Evolutionary conservation across 106 monocot genomes (phyloP), one percentile per base, ranked within the genome.

Genomic region (Platanthera zijinensis): DNA sequence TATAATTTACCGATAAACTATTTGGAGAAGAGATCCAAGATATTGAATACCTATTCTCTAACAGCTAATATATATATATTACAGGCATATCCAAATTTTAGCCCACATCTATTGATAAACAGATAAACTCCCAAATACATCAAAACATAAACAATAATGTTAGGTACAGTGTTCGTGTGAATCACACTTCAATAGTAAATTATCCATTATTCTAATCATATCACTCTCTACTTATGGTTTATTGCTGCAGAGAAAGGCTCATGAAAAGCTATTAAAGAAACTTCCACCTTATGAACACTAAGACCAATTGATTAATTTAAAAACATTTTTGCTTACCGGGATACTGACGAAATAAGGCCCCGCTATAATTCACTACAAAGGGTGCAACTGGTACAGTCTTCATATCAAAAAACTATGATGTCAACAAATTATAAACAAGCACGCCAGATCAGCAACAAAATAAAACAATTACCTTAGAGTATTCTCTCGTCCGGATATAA

Each of bases 351-450:
- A 97, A 94, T 68, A 97, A 74, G 17, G 93, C 97, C 72, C 97
- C 97, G 73, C 83, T 90, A 71, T 97, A 97, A 74, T 97, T 94
- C 74, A 97, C 81, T 32, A 97, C 75, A 74, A 84, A 97, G 47
- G 97, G 97, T 63, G 97, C 83, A 84, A 97, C 88, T 87, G 91
- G 77, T 74, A 97, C 82, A 79, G 97, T 97, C 97, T 97, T 91
- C 78, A 81, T 45, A 79, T 50, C 45, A 80, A 80, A 50, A 72
- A 66, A 80, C 67, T 84, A 73, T 50, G 13, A 56, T 11, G 45
- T 83, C 21, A 84, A 74, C 22, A 73, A 32, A 76, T 22, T 57
- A 32, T 17, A 11, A 79, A 64, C 5, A 71, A 78, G 21, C 68
- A 75, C 74, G 11, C 47, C 25, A 50, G 74, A 57, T 17, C 47